phyloP scores from a whole-genome alignment of 2,329 filamentous ascomycete species.

The Fusarium fujikuroi region DNA sequence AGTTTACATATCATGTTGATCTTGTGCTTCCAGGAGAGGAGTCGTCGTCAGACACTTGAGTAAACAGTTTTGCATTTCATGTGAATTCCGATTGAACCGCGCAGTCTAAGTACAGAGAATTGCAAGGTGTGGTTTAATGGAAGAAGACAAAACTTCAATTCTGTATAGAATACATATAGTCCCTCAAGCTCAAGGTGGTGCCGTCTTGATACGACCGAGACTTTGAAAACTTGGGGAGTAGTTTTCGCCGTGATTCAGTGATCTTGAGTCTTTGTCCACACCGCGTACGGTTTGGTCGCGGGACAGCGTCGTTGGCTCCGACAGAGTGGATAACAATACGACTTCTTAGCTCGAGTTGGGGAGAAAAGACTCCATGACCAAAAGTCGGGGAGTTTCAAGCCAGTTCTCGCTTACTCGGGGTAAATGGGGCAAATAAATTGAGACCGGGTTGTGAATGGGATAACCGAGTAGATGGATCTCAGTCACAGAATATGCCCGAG shows the following conservation, averaged over 20 bases:
- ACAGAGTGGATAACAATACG: slow-evolving; percentile 5
- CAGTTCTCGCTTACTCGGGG: slow-evolving; percentile 19
- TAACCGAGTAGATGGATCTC: slow-evolving; percentile 27
- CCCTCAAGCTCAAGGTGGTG: neutral
- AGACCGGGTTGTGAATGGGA: slow-evolving; percentile 8
- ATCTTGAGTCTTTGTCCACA: neutral
- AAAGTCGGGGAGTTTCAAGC: slow-evolving; percentile 24
- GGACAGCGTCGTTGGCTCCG: slow-evolving; percentile 2
- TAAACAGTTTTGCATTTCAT: neutral
- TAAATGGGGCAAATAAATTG: slow-evolving; percentile 17
- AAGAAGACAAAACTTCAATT: neutral
- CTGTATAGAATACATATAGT: neutral
- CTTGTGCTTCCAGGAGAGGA: neutral
- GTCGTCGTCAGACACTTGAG: neutral
- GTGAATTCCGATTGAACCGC: neutral
- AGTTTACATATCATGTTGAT: slow-evolving; percentile 1
- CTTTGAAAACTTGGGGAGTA: neutral
- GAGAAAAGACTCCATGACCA: neutral
- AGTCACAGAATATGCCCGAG: neutral
- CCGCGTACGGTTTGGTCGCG: neutral
- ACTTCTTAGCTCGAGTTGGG: slow-evolving; percentile 1
- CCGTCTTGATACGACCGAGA: neutral
- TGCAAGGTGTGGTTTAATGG: neutral
- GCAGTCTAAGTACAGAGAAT: neutral
- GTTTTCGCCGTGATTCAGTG: neutral